Evolutionary conservation across 148 eudicot genomes (phyloP).

Genomic region (Pouteria glomerata): DNA sequence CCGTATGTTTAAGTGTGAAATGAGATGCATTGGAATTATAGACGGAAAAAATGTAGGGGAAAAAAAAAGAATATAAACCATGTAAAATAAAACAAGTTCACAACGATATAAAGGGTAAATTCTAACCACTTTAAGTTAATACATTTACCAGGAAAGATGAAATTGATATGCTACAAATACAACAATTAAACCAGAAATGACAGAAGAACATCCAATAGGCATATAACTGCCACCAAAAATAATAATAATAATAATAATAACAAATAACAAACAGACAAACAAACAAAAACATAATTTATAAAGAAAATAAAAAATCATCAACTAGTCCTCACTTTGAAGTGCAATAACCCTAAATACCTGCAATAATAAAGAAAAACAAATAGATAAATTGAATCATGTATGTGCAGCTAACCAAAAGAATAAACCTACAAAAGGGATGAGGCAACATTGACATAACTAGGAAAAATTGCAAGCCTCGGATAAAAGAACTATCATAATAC

Average conservation of each 20-base stretch:
- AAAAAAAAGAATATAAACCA: neutral
- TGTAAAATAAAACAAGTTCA: neutral
- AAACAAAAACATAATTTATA: neutral
- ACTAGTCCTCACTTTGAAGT: neutral
- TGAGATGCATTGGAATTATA: neutral
- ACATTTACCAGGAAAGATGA: neutral
- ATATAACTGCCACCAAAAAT: too few relatives aligned
- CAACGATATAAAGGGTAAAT: neutral
- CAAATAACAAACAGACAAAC: too few relatives aligned
- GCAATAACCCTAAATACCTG: too few relatives aligned
- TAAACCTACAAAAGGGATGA: neutral
- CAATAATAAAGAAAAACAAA: too few relatives aligned
- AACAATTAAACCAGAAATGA: neutral
- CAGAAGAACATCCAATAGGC: too few relatives aligned
- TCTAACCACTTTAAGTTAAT: neutral
- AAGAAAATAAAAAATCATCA: neutral
- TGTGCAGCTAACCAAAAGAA: neutral
- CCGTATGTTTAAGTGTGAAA: neutral
- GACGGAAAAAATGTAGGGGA: neutral
- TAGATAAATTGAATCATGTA: too few relatives aligned
- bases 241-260: too few relatives aligned
- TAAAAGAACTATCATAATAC: neutral
- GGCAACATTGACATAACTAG: neutral
- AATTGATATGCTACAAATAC: conserved; percentile 1
- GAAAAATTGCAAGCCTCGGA: too few relatives aligned